phyloP scores from a whole-genome alignment of 2,329 filamentous ascomycete species.

The Rutstroemia sydowiana region DNA sequence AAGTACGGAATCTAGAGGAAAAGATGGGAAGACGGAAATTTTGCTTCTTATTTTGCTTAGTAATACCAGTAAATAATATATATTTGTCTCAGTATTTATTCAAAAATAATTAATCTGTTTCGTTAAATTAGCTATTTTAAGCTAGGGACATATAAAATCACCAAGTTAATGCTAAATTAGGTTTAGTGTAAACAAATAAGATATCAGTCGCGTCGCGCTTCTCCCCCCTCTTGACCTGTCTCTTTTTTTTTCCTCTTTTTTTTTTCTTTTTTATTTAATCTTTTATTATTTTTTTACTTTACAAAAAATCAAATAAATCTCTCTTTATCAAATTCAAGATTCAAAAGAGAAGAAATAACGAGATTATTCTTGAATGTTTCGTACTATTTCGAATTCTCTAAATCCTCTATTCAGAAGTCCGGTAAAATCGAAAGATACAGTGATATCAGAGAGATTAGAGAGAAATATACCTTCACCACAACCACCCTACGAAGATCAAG shows the following conservation, averaged over 20 bases:
- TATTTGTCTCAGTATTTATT: no score
- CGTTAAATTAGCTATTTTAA: no score
- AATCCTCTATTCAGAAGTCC: slow-evolving; percentile 14
- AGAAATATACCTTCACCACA: no score
- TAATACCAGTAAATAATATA: no score
- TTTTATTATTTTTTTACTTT: background rate
- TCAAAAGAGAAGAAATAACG: background rate
- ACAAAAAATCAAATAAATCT: slow-evolving; percentile 4
- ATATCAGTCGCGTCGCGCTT: slow-evolving; percentile 9
- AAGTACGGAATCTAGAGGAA: no score
- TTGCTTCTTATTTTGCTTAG: no score
- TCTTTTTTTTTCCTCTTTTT: slow-evolving; percentile 2
- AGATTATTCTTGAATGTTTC: slow-evolving; percentile 7
- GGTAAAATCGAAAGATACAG: slow-evolving; percentile 16
- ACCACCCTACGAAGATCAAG: no score
- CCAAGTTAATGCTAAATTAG: slow-evolving; percentile 3
- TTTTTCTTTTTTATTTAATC: no score
- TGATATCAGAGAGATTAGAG: background rate
- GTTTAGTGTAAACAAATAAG: background rate
- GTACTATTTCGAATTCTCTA: slow-evolving; percentile 9
- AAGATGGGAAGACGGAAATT: no score
- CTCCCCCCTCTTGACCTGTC: no score
- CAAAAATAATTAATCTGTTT: no score
- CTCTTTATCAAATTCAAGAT: no score
- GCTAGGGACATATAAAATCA: background rate